Evolutionary conservation across 1,139 yeast genomes (phyloP).

Genomic region (Candida tetrigidarum): DNA sequence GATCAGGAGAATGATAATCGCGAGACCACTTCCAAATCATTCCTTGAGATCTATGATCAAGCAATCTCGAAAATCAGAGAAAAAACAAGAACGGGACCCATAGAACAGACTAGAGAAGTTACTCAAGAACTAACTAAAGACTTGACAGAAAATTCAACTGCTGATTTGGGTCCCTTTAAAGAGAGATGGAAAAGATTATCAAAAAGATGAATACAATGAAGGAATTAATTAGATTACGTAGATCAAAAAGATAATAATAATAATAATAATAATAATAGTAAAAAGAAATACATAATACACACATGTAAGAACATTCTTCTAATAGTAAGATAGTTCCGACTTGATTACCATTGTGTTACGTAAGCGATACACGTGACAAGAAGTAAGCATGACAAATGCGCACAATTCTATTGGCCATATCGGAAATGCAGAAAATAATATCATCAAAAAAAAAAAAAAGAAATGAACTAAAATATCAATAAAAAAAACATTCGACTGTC

Average conservation of each 20-base stretch:
- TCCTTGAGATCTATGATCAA: conserved; percentile 38
- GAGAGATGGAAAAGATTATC: conserved; percentile 16
- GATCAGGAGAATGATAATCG: conserved; percentile 15
- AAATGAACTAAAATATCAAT: too few relatives aligned
- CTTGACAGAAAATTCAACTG: conserved; percentile 14
- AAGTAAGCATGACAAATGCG: conserved; percentile 16
- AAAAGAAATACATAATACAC: background rate
- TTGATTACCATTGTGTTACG: background rate
- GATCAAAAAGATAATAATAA: background rate
- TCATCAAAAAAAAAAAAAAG: background rate
- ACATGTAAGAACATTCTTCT: too few relatives aligned
- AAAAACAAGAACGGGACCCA: conserved; percentile 1
- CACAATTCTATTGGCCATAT: conserved; percentile 13
- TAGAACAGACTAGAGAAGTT: conserved; percentile 4
- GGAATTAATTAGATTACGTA: background rate
- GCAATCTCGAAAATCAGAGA: conserved; percentile 15
- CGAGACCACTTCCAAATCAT: conserved; percentile 24
- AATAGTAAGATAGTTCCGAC: too few relatives aligned
- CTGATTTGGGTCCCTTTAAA: conserved; percentile 18
- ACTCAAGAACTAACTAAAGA: conserved; percentile 10
- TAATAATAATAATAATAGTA: background rate
- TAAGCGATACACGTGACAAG: conserved; percentile 9
- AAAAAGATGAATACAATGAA: conserved; percentile 4
- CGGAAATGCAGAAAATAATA: background rate
- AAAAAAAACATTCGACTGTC: background rate